Evolutionary conservation across 352 stramenopile species (phyloP), one percentile per base, ranked within the genome.

Genomic region (Phytophthora agathidicida): DNA sequence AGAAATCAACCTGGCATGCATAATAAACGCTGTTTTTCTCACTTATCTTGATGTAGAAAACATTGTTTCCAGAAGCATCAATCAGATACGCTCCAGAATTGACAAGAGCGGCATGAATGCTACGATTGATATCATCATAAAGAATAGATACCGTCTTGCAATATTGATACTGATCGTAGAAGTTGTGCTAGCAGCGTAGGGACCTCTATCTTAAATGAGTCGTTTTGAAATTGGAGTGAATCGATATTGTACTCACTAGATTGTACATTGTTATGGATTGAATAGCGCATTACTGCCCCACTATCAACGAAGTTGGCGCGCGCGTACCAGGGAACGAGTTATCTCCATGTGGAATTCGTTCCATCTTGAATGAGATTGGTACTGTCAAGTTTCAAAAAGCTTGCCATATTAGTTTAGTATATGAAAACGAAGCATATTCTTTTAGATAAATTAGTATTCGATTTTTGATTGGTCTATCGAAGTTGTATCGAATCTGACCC

Each of bases 11-110:
- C 23, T 65, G 56, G 23, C 22, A 28, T 4, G 50, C 20, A 9
- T 60, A 60, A 45, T 52, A 60, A 0, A 52, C 51, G 3, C 23
- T 45, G 8, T 65, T n/a, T n/a, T n/a, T 60, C 14, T 65, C 39
- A 3, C 1, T 24, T 8, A 65, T 0, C 17, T 65, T 13, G 9
- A 65, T 20, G 16, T 48, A 59, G 14, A 60, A 60, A 5, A 60
- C 30, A 4, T 60, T 52, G 0, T 46, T 27, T 13, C 39, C 51
- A 7, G 30, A 38, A 10, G 22, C 4, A 37, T 60, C n/a, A 1
- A 52, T 52, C 1, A 60, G 16, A 51, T 52, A 60, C 0, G 51
- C 39, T 10, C 51, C 32, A 39, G 51, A 23, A 47, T 39, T 60
- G 0, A 53, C 41, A 2, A 60, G 31, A 33, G 51, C 32, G 1